These are phyloP conservation scores for Solanum megistacrolobum DNA, from an alignment of 257 asterid genomes.

Conservation along the genomic window DNA sequence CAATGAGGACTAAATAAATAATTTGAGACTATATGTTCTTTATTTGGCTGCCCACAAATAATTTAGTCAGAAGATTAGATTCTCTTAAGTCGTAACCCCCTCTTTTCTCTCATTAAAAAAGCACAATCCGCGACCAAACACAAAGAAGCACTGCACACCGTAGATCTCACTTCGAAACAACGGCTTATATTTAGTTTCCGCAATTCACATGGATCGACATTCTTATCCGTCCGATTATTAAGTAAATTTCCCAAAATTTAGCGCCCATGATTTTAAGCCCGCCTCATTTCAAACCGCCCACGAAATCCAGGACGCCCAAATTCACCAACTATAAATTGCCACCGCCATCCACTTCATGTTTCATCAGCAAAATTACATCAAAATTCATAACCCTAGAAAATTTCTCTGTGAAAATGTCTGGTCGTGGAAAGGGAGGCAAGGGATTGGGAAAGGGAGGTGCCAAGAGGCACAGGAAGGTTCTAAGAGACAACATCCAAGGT, in stretches of 20 bases:
- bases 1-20: not conserved
- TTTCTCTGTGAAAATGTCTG: conserved; percentile 3
- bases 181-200: not conserved
- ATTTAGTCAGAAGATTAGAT: not conserved
- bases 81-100: not conserved
- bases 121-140: not conserved
- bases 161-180: not conserved
- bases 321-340: not conserved
- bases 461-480: conserved; percentile 35
- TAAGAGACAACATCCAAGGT: conserved; percentile 35
- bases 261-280: not conserved
- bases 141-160: not conserved
- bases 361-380: not conserved
- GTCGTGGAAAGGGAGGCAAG: conserved; percentile 33
- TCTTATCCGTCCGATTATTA: not conserved
- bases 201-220: not conserved
- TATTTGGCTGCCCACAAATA: not conserved
- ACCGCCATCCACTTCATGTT: rapidly evolving
- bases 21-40: not conserved
- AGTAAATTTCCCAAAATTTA: not conserved
- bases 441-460: conserved; percentile 38
- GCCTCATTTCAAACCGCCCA: not conserved
- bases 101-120: not conserved
- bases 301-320: not conserved
- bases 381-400: not conserved